phyloP scores from a whole-genome alignment of 331 rosid genomes.

The Cydonia oblonga region DNA sequence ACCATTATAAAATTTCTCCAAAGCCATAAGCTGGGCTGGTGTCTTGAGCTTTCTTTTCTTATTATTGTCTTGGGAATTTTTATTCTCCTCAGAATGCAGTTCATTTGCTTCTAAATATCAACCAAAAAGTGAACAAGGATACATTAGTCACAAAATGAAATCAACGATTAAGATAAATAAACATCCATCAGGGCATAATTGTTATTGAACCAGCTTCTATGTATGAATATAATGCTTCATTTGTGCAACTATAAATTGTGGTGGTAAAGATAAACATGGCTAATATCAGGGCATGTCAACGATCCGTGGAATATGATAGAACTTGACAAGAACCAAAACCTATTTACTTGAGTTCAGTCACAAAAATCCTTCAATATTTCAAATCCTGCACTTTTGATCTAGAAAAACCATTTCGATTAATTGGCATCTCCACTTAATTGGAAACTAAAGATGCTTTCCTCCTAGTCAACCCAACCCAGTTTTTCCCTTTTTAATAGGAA shows the following conservation, averaged over 20 bases:
- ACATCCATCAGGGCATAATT: neutral
- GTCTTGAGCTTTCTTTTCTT: slow-evolving; percentile 80
- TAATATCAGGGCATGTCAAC: neutral
- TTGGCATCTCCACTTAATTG: neutral
- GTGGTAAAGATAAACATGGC: neutral
- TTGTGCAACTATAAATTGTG: neutral
- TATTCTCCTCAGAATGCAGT: slow-evolving; percentile 65
- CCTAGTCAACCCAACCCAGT: neutral
- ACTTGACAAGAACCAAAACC: neutral
- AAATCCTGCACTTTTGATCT: neutral
- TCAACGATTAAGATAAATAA: neutral
- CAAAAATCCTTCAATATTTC: neutral
- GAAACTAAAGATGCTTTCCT: neutral
- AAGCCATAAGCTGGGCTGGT: slow-evolving; percentile 62
- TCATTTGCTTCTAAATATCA: slow-evolving; percentile 50
- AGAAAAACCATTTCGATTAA: neutral
- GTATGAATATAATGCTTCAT: neutral
- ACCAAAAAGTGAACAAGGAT: slow-evolving; percentile 9
- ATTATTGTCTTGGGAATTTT: slow-evolving; percentile 47
- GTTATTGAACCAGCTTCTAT: neutral
- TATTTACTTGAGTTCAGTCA: neutral
- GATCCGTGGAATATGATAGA: neutral
- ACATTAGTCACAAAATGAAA: neutral
- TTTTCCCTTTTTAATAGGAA: neutral
- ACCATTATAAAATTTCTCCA: slow-evolving; percentile 85